phyloP scores from a whole-genome alignment of 192 early-diverging fungal species.

The Glomus cerebriforme region DNA sequence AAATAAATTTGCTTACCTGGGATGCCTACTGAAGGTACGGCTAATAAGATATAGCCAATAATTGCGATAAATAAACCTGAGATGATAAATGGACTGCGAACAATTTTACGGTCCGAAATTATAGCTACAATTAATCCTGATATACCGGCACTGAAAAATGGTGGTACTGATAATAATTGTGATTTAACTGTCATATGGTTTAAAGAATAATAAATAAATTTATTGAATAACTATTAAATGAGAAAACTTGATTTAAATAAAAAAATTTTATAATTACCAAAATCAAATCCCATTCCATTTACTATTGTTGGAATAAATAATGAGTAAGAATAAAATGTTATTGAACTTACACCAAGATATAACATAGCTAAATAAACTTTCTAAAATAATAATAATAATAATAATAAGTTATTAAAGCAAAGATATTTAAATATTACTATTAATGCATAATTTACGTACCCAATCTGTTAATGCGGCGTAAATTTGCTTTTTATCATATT shows the following conservation, averaged over 20 bases:
- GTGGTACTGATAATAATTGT: slow-evolving; percentile 33
- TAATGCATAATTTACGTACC: slow-evolving; percentile 19
- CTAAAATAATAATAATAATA: slow-evolving; percentile 7
- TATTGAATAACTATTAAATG: background rate
- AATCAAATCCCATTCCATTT: slow-evolving; percentile 61
- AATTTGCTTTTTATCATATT: slow-evolving; percentile 59
- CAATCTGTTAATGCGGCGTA: slow-evolving; percentile 50
- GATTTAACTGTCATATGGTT: slow-evolving; percentile 7
- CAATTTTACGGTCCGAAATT: background rate
- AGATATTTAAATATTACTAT: slow-evolving; percentile 23
- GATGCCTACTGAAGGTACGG: background rate
- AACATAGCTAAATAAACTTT: slow-evolving; percentile 54
- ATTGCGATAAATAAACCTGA: background rate
- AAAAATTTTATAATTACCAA: slow-evolving; percentile 13
- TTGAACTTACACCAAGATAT: slow-evolving; percentile 63
- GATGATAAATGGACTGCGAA: slow-evolving; percentile 5
- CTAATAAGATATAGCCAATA: background rate
- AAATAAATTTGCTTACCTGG: background rate
- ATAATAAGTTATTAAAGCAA: background rate
- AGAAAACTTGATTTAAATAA: background rate
- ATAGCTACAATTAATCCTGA: background rate
- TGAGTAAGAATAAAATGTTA: slow-evolving; percentile 62
- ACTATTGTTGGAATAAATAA: slow-evolving; percentile 76
- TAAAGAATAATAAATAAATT: background rate
- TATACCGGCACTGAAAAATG: slow-evolving; percentile 36